Conservation (phyloP, 768 basidiomycete species). For the Suillus subalutaceus region DNA sequence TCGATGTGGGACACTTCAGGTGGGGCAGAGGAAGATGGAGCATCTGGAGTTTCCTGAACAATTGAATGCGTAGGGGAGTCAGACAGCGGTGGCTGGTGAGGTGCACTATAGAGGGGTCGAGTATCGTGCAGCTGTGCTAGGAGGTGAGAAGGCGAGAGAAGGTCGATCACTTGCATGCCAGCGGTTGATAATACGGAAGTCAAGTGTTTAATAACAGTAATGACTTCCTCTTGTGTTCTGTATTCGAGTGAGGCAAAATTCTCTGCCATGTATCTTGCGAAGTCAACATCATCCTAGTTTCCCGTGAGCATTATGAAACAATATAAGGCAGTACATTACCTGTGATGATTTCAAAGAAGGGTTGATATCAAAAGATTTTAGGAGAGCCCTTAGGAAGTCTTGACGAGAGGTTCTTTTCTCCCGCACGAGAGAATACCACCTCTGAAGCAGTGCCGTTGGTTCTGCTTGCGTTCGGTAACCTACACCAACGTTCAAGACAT, state of each 20-base stretch:
- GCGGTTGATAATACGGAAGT: slow-evolving; percentile 76
- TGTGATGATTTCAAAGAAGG: slow-evolving; percentile 58
- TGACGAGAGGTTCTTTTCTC: slow-evolving; percentile 88
- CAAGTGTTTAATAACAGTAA: slow-evolving; percentile 81
- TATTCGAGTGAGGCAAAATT: slow-evolving; percentile 93
- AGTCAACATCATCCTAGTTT: slow-evolving; percentile 76
- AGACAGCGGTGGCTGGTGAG: slow-evolving; percentile 8
- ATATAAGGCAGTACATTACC: slow-evolving; percentile 35
- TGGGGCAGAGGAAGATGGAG: not conserved
- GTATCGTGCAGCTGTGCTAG: slow-evolving; percentile 58
- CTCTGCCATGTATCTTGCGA: slow-evolving; percentile 92
- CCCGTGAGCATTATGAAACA: not conserved
- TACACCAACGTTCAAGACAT: slow-evolving; percentile 26
- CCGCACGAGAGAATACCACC: slow-evolving; percentile 89
- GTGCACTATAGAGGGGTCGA: slow-evolving; percentile 14
- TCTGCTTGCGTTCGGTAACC: slow-evolving; percentile 68
- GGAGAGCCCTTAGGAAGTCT: slow-evolving; percentile 84
- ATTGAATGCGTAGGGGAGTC: not conserved
- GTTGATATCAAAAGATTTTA: slow-evolving; percentile 81
- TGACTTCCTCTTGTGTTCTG: slow-evolving; percentile 91
- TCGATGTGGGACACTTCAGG: slow-evolving; percentile 15
- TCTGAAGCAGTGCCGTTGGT: slow-evolving; percentile 76
- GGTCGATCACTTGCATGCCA: slow-evolving; percentile 82
- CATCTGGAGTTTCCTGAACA: slow-evolving; percentile 8
- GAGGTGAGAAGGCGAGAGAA: slow-evolving; percentile 70